A percentile compares a stretch with the other conserved stretches of the same genome.
Conservation (phyloP, 768 basidiomycete species). For the Amyloporia xantha region DNA sequence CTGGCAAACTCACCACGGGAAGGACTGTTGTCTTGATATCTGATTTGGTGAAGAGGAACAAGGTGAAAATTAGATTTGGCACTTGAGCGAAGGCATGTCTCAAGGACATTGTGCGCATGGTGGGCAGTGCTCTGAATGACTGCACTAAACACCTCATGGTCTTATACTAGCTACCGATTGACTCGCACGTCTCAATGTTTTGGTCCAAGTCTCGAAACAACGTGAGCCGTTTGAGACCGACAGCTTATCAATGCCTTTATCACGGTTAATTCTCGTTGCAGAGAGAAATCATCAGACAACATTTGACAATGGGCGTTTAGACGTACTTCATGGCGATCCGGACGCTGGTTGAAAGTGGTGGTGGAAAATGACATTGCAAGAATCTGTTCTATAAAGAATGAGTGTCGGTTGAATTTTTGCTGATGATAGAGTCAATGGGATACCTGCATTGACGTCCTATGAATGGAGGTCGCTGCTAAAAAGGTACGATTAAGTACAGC, state of each 20-base stretch:
- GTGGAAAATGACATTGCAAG: neutral
- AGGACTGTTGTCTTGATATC: constrained; percentile 41
- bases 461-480: too few relatives aligned
- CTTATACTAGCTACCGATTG: neutral
- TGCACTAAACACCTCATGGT: too few relatives aligned
- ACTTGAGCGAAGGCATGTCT: neutral
- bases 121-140: too few relatives aligned
- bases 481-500: too few relatives aligned
- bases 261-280: neutral
- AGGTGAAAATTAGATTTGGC: neutral
- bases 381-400: neutral
- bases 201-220: neutral
- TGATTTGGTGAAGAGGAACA: constrained; percentile 37
- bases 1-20: constrained; percentile 40
- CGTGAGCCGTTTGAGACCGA: neutral
- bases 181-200: neutral
- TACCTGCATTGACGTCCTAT: too few relatives aligned
- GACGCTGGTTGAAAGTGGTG: neutral
- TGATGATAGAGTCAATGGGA: too few relatives aligned
- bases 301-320: neutral
- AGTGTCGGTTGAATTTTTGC: neutral
- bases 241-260: neutral
- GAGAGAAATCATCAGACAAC: neutral
- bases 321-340: neutral
- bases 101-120: too few relatives aligned